Base-by-base conservation (phyloP, 73 alveolate species). In the Stentor coeruleus region DNA sequence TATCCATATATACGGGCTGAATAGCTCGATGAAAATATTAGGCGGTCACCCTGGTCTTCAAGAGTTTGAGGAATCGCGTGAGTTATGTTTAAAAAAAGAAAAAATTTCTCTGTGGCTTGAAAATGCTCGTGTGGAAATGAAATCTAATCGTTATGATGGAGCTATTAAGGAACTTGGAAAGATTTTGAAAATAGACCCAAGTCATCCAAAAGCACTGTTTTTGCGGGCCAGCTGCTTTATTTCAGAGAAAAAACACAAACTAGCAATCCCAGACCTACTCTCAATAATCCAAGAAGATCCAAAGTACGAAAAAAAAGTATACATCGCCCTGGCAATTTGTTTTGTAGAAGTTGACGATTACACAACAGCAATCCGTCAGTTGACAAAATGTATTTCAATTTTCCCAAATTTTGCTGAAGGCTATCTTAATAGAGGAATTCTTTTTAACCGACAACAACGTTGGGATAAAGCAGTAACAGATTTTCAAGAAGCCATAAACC, bases 391-490 rank as follows among this genome's bases (percentile, higher is more conserved):
- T 3, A 41, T 87, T 2, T 36, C 6, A 20, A 83, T 66, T 55
- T 84, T 82, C 58, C 90, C 92, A 26, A 84, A 81, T 74, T 81
- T 79, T 73, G 81, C 85, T 74, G 92, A 87, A 82, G 92, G 88
- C 3, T 66, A 66, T 66, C n/a, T 66, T 28, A 31, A 66, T 2
- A 66, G 79, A 66, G 79, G 79, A 20, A 20, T 20, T 66, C 79
- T 66, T 66, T 66, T 26, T 66, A 20, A 20, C 40, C n/a, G 37
- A 31, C 79, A 66, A 66, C 40, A 31, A 2, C n/a, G 79, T 28
- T 2, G 37, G n/a, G 79, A 66, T 20, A 66, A 66, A 66, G 79
- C 79, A 14, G n/a, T 66, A 40, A 66, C n/a, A 20, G 79, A 66
- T 66, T 66, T 66, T 33, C 26, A 20, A 26, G 49, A 66, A 2